Conservation (phyloP, 2,329 filamentous ascomycete genomes). For the Boeremia lycopersici region DNA sequence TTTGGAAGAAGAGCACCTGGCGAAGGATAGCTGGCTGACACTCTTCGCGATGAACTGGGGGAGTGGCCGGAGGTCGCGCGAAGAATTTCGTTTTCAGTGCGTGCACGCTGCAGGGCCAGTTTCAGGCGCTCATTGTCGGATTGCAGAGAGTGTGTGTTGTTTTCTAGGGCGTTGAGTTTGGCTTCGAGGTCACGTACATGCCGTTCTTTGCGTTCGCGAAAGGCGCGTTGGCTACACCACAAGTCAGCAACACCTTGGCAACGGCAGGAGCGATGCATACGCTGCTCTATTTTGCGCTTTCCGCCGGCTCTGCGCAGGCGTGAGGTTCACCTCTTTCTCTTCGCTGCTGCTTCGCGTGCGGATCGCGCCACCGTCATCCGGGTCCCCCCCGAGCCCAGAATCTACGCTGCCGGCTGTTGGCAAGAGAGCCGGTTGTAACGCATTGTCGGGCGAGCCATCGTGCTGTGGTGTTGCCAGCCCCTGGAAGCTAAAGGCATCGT, state of each 20-base stretch:
- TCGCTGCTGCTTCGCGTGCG: constrained; percentile 53
- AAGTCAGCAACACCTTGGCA: constrained; percentile 8
- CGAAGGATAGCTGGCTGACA: constrained; percentile 48
- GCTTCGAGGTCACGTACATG: constrained; percentile 92
- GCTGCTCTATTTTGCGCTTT: constrained; percentile 76
- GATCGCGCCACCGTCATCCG: constrained; percentile 43
- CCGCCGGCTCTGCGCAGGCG: constrained; percentile 59
- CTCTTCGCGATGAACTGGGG: constrained; percentile 51
- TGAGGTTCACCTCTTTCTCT: constrained; percentile 52
- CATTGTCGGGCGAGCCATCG: constrained; percentile 41
- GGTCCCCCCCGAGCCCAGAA: constrained; percentile 50
- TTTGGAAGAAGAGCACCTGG: constrained; percentile 39
- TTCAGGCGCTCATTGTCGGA: constrained; percentile 88
- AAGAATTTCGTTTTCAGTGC: constrained; percentile 91
- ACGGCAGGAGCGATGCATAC: constrained; percentile 55
- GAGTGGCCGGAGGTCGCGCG: constrained; percentile 70
- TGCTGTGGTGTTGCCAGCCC: constrained; percentile 35
- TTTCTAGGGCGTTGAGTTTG: constrained; percentile 79
- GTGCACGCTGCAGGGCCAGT: constrained; percentile 79
- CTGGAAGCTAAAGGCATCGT: constrained; percentile 41
- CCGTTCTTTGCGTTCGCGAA: constrained; percentile 92
- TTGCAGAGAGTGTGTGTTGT: constrained; percentile 71
- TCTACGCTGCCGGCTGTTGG: constrained; percentile 49
- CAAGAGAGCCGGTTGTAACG: constrained; percentile 32
- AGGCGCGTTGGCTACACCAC: constrained; percentile 81